phyloP scores from a whole-genome alignment of 2,329 filamentous ascomycete genomes.

The Nemania bipapillata region DNA sequence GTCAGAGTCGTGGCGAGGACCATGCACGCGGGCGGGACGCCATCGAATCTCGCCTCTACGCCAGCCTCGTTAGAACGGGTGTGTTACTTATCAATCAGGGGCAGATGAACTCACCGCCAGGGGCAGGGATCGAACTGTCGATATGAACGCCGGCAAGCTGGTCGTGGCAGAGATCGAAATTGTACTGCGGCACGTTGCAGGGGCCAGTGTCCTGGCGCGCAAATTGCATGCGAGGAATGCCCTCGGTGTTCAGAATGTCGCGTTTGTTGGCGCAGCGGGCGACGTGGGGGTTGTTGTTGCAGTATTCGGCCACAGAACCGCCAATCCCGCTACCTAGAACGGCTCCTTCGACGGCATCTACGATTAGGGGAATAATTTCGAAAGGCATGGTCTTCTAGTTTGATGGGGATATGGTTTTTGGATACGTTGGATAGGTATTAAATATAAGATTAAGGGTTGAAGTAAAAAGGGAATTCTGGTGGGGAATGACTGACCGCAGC shows the following conservation, averaged over 20 bases:
- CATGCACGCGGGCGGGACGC: constrained; percentile 42
- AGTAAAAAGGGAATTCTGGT: neutral
- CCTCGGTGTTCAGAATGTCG: neutral
- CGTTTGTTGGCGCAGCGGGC: neutral
- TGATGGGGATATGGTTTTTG: neutral
- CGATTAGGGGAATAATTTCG: neutral
- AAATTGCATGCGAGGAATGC: neutral
- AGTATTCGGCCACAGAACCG: neutral
- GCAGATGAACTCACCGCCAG: neutral
- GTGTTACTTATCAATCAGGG: neutral
- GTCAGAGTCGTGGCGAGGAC: constrained; percentile 40
- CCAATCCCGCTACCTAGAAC: neutral
- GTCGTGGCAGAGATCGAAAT: neutral
- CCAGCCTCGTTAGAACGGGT: neutral
- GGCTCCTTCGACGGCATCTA: neutral
- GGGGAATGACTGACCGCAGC: too few relatives aligned
- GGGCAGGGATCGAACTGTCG: neutral
- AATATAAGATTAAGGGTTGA: neutral
- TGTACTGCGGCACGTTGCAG: constrained; percentile 1
- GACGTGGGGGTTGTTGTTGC: neutral
- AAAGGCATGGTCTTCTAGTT: constrained; percentile 8
- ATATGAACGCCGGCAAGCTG: neutral
- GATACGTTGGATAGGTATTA: neutral
- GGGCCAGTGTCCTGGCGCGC: neutral
- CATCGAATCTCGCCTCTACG: constrained; percentile 29